Conservation (phyloP, 192 early-diverging fungal species). For the Dissophora ornata region DNA sequence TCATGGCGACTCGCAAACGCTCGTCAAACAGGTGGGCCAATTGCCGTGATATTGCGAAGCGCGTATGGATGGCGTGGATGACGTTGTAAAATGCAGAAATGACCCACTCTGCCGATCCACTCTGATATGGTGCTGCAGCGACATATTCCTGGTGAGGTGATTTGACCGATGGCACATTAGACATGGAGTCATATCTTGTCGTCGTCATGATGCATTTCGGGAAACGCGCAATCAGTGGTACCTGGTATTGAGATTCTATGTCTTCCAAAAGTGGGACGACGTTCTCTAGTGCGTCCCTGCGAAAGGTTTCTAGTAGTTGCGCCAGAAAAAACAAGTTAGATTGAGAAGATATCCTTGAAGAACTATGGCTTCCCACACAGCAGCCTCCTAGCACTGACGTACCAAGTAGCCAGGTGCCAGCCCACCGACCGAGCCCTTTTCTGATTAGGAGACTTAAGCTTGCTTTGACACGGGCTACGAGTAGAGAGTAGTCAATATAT, state of each 20-base stretch:
- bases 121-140: neutral
- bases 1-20: neutral
- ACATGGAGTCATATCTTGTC: too few relatives aligned
- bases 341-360: too few relatives aligned
- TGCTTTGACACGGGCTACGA: conserved; percentile 14
- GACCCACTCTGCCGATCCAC: conserved; percentile 18
- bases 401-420: conserved; percentile 33
- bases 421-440: conserved; percentile 26
- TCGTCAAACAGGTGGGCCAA: conserved; percentile 28
- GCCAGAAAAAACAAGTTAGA: too few relatives aligned
- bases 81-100: conserved; percentile 26
- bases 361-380: too few relatives aligned
- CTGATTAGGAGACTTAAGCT: conserved; percentile 31
- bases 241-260: conserved; percentile 24
- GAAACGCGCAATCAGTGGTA: neutral
- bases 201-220: too few relatives aligned
- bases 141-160: conserved; percentile 4
- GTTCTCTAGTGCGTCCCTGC: conserved; percentile 22
- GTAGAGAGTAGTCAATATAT: neutral
- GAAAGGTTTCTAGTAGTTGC: conserved; percentile 21
- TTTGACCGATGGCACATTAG: too few relatives aligned
- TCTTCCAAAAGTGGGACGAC: conserved; percentile 23
- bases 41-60: conserved; percentile 7
- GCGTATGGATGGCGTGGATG: conserved; percentile 15
- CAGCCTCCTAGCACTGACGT: neutral